A percentile compares a stretch with the other conserved stretches of the same genome.
Evolutionary conservation across 805 yeast species (phyloP).

Genomic region (Saccharomyces mikatae): DNA sequence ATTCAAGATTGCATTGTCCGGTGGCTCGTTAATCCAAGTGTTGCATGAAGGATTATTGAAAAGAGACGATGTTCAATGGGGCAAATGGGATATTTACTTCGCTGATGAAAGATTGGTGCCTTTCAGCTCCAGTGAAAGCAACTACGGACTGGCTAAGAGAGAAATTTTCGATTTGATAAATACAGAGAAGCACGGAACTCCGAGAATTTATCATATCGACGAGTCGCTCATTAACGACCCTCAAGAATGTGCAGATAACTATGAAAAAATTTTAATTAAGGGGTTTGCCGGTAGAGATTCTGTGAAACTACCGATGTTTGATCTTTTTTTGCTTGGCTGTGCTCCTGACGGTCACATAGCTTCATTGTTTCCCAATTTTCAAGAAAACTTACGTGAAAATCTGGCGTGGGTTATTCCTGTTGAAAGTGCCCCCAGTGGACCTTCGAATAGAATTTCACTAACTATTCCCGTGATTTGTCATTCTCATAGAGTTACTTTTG

Average conservation of each 20-base stretch:
- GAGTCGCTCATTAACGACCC: slow-evolving; percentile 67
- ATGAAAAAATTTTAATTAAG: slow-evolving; percentile 76
- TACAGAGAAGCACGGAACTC: slow-evolving; percentile 36
- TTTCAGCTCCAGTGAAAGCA: slow-evolving; percentile 71
- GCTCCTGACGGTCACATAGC: slow-evolving; percentile 99
- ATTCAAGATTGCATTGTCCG: slow-evolving; percentile 85
- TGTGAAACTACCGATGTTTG: slow-evolving; percentile 92
- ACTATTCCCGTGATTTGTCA: slow-evolving; percentile 94
- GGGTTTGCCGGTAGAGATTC: slow-evolving; percentile 95
- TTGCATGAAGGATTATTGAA: slow-evolving; percentile 76
- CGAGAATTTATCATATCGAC: slow-evolving; percentile 77
- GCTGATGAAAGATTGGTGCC: slow-evolving; percentile 96
- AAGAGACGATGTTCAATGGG: slow-evolving; percentile 78
- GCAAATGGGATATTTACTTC: slow-evolving; percentile 90
- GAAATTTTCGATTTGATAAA: slow-evolving; percentile 59
- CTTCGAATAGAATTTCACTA: slow-evolving; percentile 74
- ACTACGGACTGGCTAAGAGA: slow-evolving; percentile 82
- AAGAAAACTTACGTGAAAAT: slow-evolving; percentile 78
- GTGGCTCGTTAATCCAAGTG: slow-evolving; percentile 86
- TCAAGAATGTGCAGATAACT: slow-evolving; percentile 88
- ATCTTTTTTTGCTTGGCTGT: slow-evolving; percentile 83
- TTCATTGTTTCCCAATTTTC: slow-evolving; percentile 83
- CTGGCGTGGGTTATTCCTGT: slow-evolving; percentile 95
- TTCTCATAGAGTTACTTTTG: slow-evolving; percentile 85
- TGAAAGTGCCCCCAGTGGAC: slow-evolving; percentile 84